Percentiles rank a stretch among this genome's conserved stretches.
Conservation (phyloP, 78 protist species). For the Creolimax fragrantissima region DNA sequence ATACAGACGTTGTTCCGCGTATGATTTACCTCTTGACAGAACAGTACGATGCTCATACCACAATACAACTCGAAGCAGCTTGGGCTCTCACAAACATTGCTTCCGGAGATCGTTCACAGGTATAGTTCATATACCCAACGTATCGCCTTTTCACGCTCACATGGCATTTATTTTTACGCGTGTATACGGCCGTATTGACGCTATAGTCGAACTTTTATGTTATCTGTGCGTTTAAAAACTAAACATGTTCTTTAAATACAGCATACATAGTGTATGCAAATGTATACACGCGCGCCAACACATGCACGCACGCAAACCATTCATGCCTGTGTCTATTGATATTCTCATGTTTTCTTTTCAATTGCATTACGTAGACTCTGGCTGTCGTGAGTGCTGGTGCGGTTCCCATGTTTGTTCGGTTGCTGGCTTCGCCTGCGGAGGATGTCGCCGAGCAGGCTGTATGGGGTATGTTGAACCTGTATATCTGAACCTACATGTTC, state of each 20-base stretch:
- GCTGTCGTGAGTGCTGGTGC: conserved; percentile 74
- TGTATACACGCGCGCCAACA: too few relatives aligned
- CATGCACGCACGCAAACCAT: too few relatives aligned
- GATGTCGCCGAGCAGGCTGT: conserved; percentile 10
- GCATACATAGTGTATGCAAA: not conserved
- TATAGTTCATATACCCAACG: not conserved
- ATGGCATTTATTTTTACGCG: too few relatives aligned
- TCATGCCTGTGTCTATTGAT: too few relatives aligned
- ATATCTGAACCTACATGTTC: too few relatives aligned
- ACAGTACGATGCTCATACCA: not conserved
- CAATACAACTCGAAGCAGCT: conserved; percentile 14
- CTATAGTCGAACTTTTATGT: too few relatives aligned
- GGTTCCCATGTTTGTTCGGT: conserved; percentile 59
- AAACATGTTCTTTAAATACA: too few relatives aligned
- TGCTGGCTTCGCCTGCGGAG: not conserved
- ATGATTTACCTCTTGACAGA: not conserved
- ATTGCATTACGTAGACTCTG: conserved; percentile 78
- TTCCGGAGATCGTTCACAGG: not conserved
- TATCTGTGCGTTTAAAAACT: too few relatives aligned
- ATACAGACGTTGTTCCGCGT: not conserved
- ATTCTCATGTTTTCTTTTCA: too few relatives aligned
- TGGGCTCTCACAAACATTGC: conserved; percentile 33
- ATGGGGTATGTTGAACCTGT: conserved; percentile 26
- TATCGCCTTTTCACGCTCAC: not conserved
- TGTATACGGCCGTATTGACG: too few relatives aligned